Base-by-base conservation (phyloP, 257 asterid genomes). In the Galeopsis tetrahit region DNA sequence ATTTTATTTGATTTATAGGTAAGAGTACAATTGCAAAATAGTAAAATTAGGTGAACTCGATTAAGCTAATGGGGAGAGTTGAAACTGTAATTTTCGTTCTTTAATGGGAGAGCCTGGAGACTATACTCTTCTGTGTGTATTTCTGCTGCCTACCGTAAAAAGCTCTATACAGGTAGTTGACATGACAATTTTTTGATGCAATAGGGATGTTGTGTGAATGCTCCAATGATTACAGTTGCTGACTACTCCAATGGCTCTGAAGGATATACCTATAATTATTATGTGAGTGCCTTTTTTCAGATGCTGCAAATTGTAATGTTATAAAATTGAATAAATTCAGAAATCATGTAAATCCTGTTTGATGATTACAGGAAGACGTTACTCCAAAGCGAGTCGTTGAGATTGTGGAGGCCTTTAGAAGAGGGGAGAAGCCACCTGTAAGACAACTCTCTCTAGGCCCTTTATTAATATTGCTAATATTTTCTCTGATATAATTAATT, bases 201-300 rank as follows among this genome's bases (percentile, higher is more conserved):
- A 4, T 74, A 93, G 98, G 98, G 98, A 74, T 81, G 88, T 67
- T 95, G 99, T 71, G 99, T 95, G 67, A 95, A 95, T 87, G 99
- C 99, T 68, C 98, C 98, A 38, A 95, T 92, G 98, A 95, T 95
- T 53, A 95, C 97, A 4, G 98, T 95, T 46, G 98, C 96, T 10
- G 98, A 95, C 85, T 95, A 92, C 79, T 95, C 99, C 68, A 87
- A 82, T 81, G 99, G 98, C 63, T 92, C 98, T 65, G 97, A 92
- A 83, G 98, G 96, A 77, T 95, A 90, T 71, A 77, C 87, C 40
- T 95, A 95, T 63, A 84, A 95, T 76, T 95, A 95, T 77, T 95
- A 72, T 72, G 99, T 92, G 74, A 81, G 98, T 83, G 39, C 53
- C 32, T 46, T 7, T 17, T 44, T 28, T 31, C 38, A 15, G 33